Percentiles rank a stretch among this genome's conserved stretches.
phyloP scores from a whole-genome alignment of 1,284 basidiomycete genomes.

The Pseudozyma flocculosa region DNA sequence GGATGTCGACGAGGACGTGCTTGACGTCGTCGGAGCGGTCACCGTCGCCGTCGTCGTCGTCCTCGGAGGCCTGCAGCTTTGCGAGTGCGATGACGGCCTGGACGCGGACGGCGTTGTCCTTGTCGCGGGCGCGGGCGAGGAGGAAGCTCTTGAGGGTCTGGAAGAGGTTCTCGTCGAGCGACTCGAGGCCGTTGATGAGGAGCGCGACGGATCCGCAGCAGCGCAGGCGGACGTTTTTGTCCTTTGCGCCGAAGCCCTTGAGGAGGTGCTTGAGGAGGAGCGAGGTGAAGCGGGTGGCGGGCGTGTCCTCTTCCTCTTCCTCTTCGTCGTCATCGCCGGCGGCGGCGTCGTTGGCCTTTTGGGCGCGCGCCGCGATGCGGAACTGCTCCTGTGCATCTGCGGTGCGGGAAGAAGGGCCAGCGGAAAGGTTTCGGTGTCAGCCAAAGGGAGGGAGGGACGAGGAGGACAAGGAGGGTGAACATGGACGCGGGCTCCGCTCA shows the following conservation, averaged over 20 bases:
- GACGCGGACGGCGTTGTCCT: slow-evolving; percentile 77
- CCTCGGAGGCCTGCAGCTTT: slow-evolving; percentile 71
- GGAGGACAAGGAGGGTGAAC: too few relatives aligned
- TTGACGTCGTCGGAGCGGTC: slow-evolving; percentile 70
- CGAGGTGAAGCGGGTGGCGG: slow-evolving; percentile 72
- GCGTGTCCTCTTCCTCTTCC: slow-evolving; percentile 69
- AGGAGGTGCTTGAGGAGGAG: slow-evolving; percentile 74
- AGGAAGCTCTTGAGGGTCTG: slow-evolving; percentile 69
- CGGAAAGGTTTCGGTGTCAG: too few relatives aligned
- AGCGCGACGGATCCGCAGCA: slow-evolving; percentile 70
- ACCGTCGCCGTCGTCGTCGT: slow-evolving; percentile 34
- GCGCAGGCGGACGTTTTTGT: slow-evolving; percentile 82
- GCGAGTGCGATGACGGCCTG: slow-evolving; percentile 83
- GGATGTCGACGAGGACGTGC: slow-evolving; percentile 70
- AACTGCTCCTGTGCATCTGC: slow-evolving; percentile 46
- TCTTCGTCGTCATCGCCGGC: slow-evolving; percentile 55
- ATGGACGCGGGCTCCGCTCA: too few relatives aligned
- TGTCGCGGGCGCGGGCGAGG: slow-evolving; percentile 79
- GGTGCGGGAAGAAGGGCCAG: too few relatives aligned
- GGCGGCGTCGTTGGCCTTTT: slow-evolving; percentile 7
- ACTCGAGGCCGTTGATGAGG: slow-evolving; percentile 32
- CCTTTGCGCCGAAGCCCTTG: slow-evolving; percentile 81
- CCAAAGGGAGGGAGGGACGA: slow-evolving; percentile 2
- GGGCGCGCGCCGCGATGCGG: slow-evolving; percentile 27
- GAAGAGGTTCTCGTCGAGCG: slow-evolving; percentile 76